Evolutionary conservation across 257 asterid genomes (phyloP), one percentile per base, ranked within the genome.

Genomic region (Solanum gandarillasii): DNA sequence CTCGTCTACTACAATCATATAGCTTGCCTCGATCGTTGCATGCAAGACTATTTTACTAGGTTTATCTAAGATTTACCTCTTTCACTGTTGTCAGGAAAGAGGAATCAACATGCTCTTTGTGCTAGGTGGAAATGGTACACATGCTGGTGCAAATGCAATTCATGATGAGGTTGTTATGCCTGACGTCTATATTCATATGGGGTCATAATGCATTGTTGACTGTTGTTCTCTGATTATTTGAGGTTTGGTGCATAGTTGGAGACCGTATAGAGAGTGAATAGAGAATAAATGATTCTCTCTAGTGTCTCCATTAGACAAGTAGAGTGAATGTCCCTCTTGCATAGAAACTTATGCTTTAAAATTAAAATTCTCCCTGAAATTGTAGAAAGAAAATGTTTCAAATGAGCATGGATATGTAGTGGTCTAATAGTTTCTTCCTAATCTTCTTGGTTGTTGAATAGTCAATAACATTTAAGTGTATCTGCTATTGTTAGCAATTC

Each of bases 111-210:
- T 97, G 98, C 96, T 97, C 86, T 97, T 95, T 86, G 98, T 97
- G 89, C 95, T 97, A 41, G 99, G 99, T 88, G 99, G 99, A 91
- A 95, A 97, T 90, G 99, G 98, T 86, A 97, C 99, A 32, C 99
- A 97, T 91, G 98, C 98, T 90, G 99, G 98, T 79, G 98, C 99
- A 88, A 93, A 95, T 89, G 98, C 98, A 83, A 97, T 97, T 84
- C 99, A 97, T 83, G 92, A 95, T 83, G 98, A 97, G 99, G 99
- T 97, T 68, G 86, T 60, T 60, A 71, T 88, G 41, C 88, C 81
- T 85, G 67, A 41, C 41, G 39, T 86, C 46, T 89, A 82, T 82
- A 82, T 52, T 82, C 41, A 20, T 29, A 48, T 10, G 70, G 70
- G 29, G 5, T 35, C 27, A 8, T 16, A 27, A 82, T 82, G 86